These are phyloP conservation scores for Asterophora parasitica DNA, from an alignment of 768 basidiomycete species.

Conservation along the genomic window DNA sequence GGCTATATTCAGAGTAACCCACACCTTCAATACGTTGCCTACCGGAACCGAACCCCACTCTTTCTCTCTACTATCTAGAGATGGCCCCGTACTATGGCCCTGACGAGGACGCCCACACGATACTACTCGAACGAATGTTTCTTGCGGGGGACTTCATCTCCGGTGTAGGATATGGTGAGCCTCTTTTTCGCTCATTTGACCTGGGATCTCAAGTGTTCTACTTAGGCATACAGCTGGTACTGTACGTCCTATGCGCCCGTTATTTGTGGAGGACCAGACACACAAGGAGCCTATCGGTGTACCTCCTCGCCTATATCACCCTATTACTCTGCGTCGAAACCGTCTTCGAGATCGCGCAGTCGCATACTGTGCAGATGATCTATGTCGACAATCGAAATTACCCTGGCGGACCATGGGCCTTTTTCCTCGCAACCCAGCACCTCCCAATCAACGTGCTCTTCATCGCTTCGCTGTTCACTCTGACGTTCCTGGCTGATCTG, in stretches of 20 bases:
- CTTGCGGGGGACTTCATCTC: conserved; percentile 33
- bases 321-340: conserved; percentile 28
- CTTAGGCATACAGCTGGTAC: conserved; percentile 26
- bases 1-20: no score
- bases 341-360: conserved; percentile 29
- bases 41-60: no score
- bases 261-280: conserved; percentile 30
- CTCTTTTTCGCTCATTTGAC: neutral
- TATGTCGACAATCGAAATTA: conserved; percentile 33
- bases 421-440: conserved; percentile 32
- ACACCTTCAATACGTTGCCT: no score
- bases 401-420: conserved; percentile 32
- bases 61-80: neutral
- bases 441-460: conserved; percentile 34
- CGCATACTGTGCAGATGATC: conserved; percentile 29
- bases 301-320: conserved; percentile 29
- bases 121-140: conserved; percentile 30
- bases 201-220: neutral
- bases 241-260: conserved; percentile 25
- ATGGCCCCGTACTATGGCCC: conserved; percentile 26
- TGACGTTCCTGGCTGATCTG: conserved; percentile 36
- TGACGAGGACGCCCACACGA: conserved; percentile 22
- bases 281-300: conserved; percentile 16
- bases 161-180: conserved; percentile 29
- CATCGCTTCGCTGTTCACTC: conserved; percentile 31